Conservation (phyloP, 2,329 filamentous ascomycete species). For the Aspergillus chevalieri region DNA sequence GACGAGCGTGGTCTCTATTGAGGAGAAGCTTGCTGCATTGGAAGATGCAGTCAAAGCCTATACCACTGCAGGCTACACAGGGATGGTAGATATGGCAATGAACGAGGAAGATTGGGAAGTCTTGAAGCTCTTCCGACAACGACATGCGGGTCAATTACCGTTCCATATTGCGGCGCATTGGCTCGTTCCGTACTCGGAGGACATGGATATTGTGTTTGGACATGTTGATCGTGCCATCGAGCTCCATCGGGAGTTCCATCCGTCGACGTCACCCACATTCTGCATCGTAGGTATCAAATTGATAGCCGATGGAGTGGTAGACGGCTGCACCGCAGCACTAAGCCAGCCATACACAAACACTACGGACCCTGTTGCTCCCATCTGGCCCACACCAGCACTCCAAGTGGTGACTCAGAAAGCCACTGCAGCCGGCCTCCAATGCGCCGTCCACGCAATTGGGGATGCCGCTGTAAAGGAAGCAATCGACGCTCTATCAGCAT, state of each 20-base stretch:
- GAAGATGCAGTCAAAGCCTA: conserved; percentile 39
- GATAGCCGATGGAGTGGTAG: conserved; percentile 47
- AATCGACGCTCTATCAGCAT: conserved; percentile 35
- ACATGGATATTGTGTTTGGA: conserved; percentile 32
- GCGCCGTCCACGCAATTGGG: conserved; percentile 49
- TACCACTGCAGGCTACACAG: conserved; percentile 42
- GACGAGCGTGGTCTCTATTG: conserved; percentile 35
- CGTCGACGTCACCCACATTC: conserved; percentile 34
- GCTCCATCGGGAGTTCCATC: conserved; percentile 35
- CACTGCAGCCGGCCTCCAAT: conserved; percentile 40
- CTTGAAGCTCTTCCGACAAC: conserved; percentile 31
- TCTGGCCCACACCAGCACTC: conserved; percentile 42
- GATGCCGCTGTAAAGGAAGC: conserved; percentile 42
- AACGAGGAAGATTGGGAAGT: conserved; percentile 45
- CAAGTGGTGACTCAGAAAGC: conserved; percentile 40
- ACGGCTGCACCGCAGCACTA: conserved; percentile 47
- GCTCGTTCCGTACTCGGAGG: conserved; percentile 40
- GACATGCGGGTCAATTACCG: conserved; percentile 28
- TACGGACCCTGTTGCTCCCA: conserved; percentile 37
- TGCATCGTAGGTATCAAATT: conserved; percentile 46
- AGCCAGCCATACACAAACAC: conserved; percentile 42
- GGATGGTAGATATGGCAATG: conserved; percentile 49
- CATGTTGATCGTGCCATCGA: conserved; percentile 44
- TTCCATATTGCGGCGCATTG: conserved; percentile 45
- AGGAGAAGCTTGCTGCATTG: conserved; percentile 39